phyloP scores from a whole-genome alignment of 2,329 filamentous ascomycete species.

The Aureobasidium subglaciale region DNA sequence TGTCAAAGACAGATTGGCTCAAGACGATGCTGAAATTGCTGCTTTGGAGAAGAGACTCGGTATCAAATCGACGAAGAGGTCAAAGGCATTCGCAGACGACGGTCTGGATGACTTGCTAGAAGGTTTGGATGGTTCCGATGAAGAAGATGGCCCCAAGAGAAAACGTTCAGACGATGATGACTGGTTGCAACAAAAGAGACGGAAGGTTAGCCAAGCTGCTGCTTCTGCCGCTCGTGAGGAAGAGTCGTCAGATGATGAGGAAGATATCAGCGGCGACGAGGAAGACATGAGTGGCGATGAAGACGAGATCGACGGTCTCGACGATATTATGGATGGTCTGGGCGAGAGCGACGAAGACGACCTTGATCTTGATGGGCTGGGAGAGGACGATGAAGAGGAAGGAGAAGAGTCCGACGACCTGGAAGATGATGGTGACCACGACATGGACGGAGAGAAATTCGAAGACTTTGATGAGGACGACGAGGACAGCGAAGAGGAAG shows the following conservation, averaged over 20 bases:
- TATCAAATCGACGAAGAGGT: constrained; percentile 67
- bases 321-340: constrained; percentile 21
- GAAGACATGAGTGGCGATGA: constrained; percentile 14
- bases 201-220: constrained; percentile 39
- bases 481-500: constrained; percentile 27
- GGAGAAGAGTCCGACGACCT: constrained; percentile 33
- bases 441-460: constrained; percentile 25
- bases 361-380: constrained; percentile 24
- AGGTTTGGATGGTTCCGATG: constrained; percentile 48
- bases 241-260: constrained; percentile 23
- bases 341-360: constrained; percentile 21
- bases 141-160: constrained; percentile 50
- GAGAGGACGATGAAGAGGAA: constrained; percentile 17
- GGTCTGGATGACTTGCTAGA: constrained; percentile 73
- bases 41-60: constrained; percentile 82
- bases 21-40: constrained; percentile 85
- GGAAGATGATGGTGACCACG: constrained; percentile 31
- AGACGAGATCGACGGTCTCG: constrained; percentile 17
- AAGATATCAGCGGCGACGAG: constrained; percentile 26
- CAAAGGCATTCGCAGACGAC: constrained; percentile 67
- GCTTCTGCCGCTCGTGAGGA: constrained; percentile 22
- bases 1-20: constrained; percentile 58
- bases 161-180: constrained; percentile 52
- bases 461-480: constrained; percentile 28
- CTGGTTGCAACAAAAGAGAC: constrained; percentile 53